Percentiles rank a stretch among this genome's conserved stretches.
These are phyloP conservation scores for Teunomyces pallodes DNA, from an alignment of 805 yeast genomes.

Conservation along the genomic window DNA sequence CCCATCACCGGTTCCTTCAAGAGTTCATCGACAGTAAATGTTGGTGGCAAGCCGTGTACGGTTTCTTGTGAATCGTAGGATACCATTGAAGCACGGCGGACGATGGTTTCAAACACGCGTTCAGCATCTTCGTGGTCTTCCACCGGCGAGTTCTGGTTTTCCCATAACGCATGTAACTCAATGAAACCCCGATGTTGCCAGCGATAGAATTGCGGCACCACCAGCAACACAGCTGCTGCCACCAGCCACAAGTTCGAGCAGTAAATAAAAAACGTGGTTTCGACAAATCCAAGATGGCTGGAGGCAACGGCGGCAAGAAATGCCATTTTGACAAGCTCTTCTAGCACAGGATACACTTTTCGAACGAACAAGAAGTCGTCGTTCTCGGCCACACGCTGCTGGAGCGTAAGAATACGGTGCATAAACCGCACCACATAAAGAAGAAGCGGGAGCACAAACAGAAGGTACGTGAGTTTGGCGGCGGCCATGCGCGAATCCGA, in stretches of 20 bases:
- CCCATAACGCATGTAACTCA: slow-evolving; percentile 16
- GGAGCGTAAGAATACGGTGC: slow-evolving; percentile 13
- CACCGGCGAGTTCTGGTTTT: slow-evolving; percentile 10
- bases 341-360: slow-evolving; percentile 12
- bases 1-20: not conserved
- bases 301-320: slow-evolving; percentile 7
- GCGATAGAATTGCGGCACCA: slow-evolving; percentile 7
- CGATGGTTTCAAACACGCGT: slow-evolving; percentile 8
- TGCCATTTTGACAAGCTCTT: slow-evolving; percentile 8
- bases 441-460: slow-evolving; percentile 6
- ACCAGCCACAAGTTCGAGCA: slow-evolving; percentile 5
- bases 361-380: slow-evolving; percentile 5
- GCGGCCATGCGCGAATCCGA: slow-evolving; percentile 1
- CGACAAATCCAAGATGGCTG: slow-evolving; percentile 5
- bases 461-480: slow-evolving; percentile 10
- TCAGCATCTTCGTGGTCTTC: slow-evolving; percentile 10
- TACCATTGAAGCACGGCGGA: slow-evolving; percentile 11
- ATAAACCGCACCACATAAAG: slow-evolving; percentile 8
- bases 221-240: not conserved
- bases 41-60: slow-evolving; percentile 11
- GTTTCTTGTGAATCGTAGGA: slow-evolving; percentile 18
- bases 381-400: not conserved
- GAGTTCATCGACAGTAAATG: slow-evolving; percentile 8
- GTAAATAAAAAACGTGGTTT: slow-evolving; percentile 8
- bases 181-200: slow-evolving; percentile 14